Conservation (phyloP, 208 protist species). For the Wallacemonas sp. region DNA sequence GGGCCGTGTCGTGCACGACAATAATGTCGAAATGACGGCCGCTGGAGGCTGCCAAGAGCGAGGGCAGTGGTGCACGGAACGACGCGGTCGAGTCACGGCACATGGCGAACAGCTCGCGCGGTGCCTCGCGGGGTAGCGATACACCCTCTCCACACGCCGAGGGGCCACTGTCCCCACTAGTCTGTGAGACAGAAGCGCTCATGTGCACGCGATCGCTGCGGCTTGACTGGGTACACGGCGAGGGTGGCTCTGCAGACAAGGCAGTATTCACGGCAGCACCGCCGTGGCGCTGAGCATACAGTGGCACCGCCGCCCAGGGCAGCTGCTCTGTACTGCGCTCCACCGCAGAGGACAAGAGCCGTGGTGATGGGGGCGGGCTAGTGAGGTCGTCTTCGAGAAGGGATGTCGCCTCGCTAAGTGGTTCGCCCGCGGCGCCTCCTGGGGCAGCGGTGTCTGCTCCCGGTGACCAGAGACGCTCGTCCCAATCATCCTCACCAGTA, state of each 20-base stretch:
- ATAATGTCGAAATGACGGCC: constrained; percentile 21
- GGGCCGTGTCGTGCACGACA: constrained; percentile 17
- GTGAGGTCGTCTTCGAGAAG: neutral
- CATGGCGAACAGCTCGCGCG: constrained; percentile 2
- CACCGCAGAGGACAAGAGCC: neutral
- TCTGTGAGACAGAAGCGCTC: no score
- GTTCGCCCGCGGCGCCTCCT: neutral
- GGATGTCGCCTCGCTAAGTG: no score
- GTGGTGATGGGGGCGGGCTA: neutral
- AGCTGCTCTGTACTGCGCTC: neutral
- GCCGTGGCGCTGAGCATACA: neutral
- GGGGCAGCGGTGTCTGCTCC: neutral
- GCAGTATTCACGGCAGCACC: neutral
- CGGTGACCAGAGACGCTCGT: no score
- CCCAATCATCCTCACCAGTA: no score
- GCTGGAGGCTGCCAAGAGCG: constrained; percentile 1
- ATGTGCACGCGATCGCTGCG: no score
- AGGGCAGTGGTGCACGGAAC: constrained; percentile 9
- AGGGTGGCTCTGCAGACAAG: no score
- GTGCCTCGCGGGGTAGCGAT: no score
- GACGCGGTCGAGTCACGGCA: constrained; percentile 8
- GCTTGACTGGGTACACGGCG: no score
- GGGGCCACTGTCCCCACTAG: no score
- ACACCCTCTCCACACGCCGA: no score
- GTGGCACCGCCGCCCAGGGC: constrained; percentile 3